Conservation (phyloP, 2,329 filamentous ascomycete genomes). For the Penicillium sclerotigenum region DNA sequence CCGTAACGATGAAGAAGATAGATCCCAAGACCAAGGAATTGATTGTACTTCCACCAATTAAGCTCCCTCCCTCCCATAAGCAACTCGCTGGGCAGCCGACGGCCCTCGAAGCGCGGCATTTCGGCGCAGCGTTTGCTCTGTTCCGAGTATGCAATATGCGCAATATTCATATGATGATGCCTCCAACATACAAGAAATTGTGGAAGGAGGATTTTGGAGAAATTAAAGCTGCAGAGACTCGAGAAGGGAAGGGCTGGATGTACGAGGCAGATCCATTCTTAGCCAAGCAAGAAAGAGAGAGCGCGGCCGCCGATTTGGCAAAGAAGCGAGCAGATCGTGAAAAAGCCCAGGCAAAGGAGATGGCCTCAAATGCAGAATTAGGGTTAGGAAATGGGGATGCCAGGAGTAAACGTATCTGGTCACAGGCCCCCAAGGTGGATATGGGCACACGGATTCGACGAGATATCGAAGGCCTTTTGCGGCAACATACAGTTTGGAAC, state of each 20-base stretch:
- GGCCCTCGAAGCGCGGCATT: slow-evolving; percentile 86
- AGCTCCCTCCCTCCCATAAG: slow-evolving; percentile 71
- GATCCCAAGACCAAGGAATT: slow-evolving; percentile 81
- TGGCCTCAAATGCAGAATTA: slow-evolving; percentile 61
- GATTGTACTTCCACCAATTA: slow-evolving; percentile 73
- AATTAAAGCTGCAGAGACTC: slow-evolving; percentile 76
- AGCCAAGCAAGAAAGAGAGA: slow-evolving; percentile 73
- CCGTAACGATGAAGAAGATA: slow-evolving; percentile 69
- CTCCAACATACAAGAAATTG: slow-evolving; percentile 80
- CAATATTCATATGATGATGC: slow-evolving; percentile 91
- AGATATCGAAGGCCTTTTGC: slow-evolving; percentile 75
- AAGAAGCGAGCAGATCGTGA: slow-evolving; percentile 75
- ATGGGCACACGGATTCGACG: slow-evolving; percentile 79
- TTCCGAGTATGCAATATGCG: slow-evolving; percentile 93
- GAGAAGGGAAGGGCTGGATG: slow-evolving; percentile 76
- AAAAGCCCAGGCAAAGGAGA: slow-evolving; percentile 59
- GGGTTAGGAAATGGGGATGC: slow-evolving; percentile 41
- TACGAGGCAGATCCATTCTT: slow-evolving; percentile 95
- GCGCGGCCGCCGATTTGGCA: slow-evolving; percentile 69
- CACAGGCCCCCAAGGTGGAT: slow-evolving; percentile 81
- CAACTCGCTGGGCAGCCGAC: slow-evolving; percentile 73
- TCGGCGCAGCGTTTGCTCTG: slow-evolving; percentile 85
- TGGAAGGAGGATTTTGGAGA: slow-evolving; percentile 87
- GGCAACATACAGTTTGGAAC: slow-evolving; percentile 82
- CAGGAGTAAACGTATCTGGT: slow-evolving; percentile 69